Percentiles rank a stretch among this genome's conserved stretches.
Conservation (phyloP, 169 alveolate genomes). For the Plasmodium sp. region DNA sequence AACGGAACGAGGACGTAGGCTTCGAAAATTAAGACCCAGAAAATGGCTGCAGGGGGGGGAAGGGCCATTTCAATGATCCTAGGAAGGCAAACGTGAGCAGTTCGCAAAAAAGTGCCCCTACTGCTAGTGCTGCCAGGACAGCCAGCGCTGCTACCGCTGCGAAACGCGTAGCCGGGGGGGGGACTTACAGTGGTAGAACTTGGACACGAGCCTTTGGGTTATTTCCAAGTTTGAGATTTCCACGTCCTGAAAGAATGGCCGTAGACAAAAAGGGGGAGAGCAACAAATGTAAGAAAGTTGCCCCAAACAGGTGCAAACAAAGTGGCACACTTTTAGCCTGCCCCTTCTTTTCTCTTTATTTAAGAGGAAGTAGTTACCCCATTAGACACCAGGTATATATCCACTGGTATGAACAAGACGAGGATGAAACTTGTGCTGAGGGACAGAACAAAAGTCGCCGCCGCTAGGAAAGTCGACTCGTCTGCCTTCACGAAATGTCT, state of each 20-base stretch:
- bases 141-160: background rate
- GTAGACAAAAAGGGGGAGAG: background rate
- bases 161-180: background rate
- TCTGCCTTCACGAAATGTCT: constrained; percentile 35
- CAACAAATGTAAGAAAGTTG: background rate
- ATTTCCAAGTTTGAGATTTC: constrained; percentile 64
- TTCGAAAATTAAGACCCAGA: constrained; percentile 55
- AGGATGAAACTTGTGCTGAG: constrained; percentile 44
- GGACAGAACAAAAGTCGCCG: constrained; percentile 47
- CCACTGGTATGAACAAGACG: constrained; percentile 64
- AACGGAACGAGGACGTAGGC: constrained; percentile 60
- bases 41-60: constrained; percentile 33
- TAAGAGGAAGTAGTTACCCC: constrained; percentile 24
- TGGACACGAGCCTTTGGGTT: constrained; percentile 42
- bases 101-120: background rate
- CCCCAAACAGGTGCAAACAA: background rate
- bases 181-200: constrained; percentile 52
- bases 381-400: constrained; percentile 61
- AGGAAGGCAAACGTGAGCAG: background rate
- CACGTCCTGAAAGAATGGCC: constrained; percentile 7
- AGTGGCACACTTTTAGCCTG: background rate
- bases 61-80: background rate
- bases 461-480: constrained; percentile 54
- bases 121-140: too few species aligned
- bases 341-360: background rate